Percentiles rank a stretch among this genome's conserved stretches.
Conservation (phyloP, 2,329 filamentous ascomycete species). For the Diplodia seriata region DNA sequence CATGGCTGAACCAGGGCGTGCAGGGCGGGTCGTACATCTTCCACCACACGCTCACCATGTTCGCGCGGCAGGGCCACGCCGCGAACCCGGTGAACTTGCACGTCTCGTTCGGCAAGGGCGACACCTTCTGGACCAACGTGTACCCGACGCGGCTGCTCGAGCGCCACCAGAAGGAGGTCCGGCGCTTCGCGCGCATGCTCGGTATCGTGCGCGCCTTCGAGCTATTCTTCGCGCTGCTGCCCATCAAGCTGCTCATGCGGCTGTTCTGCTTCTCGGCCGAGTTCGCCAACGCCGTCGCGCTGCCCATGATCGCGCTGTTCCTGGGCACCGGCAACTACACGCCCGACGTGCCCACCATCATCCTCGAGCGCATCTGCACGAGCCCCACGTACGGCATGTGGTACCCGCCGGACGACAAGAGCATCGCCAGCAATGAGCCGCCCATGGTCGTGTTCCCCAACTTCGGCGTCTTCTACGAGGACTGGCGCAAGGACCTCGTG, state of each 20-base stretch:
- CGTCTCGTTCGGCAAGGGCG: conserved; percentile 68
- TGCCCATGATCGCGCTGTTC: conserved; percentile 76
- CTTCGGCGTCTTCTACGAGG: conserved; percentile 66
- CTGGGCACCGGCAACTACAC: conserved; percentile 78
- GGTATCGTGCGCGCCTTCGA: conserved; percentile 67
- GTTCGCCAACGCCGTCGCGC: conserved; percentile 73
- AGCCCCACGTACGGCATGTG: conserved; percentile 66
- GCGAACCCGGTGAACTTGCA: conserved; percentile 66
- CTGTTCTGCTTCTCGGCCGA: conserved; percentile 73
- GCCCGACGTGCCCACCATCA: conserved; percentile 71
- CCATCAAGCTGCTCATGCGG: conserved; percentile 69
- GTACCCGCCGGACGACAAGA: conserved; percentile 59
- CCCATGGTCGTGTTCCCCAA: conserved; percentile 69
- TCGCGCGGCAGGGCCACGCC: conserved; percentile 62
- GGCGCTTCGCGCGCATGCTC: conserved; percentile 61
- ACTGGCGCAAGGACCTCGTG: conserved; percentile 63
- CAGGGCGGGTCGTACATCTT: conserved; percentile 71
- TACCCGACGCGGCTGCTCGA: conserved; percentile 66
- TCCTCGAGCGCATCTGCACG: conserved; percentile 62
- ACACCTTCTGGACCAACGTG: conserved; percentile 70
- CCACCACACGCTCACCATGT: conserved; percentile 72
- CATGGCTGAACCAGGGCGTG: conserved; percentile 68
- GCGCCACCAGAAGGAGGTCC: conserved; percentile 63
- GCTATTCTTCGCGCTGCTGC: conserved; percentile 65
- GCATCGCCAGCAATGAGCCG: conserved; percentile 58